Conservation (phyloP, 371 early-diverging fungal species). For the Syncephalastrum sp. region DNA sequence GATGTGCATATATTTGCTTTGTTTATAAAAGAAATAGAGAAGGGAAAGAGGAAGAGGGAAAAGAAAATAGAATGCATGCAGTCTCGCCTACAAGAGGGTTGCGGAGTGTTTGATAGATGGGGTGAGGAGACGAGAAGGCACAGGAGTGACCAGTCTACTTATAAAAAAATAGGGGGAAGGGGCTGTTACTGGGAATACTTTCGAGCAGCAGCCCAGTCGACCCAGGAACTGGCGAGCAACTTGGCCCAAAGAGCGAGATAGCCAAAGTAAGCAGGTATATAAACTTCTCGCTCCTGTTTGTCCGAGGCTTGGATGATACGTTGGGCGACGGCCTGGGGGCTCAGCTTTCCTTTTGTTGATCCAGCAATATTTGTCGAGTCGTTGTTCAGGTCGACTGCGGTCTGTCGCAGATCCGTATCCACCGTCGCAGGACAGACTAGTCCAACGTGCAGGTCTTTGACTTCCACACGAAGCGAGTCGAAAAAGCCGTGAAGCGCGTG, state of each 20-base stretch:
- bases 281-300: constrained; percentile 51
- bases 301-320: constrained; percentile 67
- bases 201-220: constrained; percentile 62
- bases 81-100: too few relatives aligned
- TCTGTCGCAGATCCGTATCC: constrained; percentile 66
- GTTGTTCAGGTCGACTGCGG: constrained; percentile 63
- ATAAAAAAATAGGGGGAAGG: too few relatives aligned
- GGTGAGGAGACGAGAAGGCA: too few relatives aligned
- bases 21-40: constrained; percentile 5
- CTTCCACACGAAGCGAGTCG: constrained; percentile 78
- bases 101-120: too few relatives aligned
- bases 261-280: constrained; percentile 65
- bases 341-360: constrained; percentile 61
- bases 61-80: constrained; percentile 1
- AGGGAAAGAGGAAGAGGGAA: constrained; percentile 7
- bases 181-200: constrained; percentile 21
- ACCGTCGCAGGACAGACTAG: constrained; percentile 80
- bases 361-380: constrained; percentile 36
- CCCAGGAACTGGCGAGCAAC: constrained; percentile 56
- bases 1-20: neutral
- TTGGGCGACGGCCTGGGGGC: constrained; percentile 57
- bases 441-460: constrained; percentile 60
- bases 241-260: constrained; percentile 52
- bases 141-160: too few relatives aligned
- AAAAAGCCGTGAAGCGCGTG: constrained; percentile 88